Percentiles rank a stretch among this genome's conserved stretches.
Conservation (phyloP, 495 filamentous ascomycete genomes). For the Tuber umbilicatum region DNA sequence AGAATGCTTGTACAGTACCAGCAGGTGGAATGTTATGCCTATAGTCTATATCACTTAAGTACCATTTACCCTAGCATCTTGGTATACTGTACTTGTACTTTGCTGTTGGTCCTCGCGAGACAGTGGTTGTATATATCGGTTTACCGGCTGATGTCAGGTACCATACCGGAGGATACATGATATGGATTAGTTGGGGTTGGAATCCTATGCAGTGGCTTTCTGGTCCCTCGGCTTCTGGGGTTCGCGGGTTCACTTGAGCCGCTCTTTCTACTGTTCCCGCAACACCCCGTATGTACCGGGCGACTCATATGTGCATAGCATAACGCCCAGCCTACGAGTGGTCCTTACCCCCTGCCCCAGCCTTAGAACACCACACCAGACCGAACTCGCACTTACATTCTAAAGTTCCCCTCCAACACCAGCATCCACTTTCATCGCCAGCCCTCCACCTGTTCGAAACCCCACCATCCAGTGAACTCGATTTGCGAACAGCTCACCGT, state of each 20-base stretch:
- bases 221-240: neutral
- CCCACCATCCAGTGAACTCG: slow-evolving; percentile 20
- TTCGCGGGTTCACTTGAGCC: slow-evolving; percentile 19
- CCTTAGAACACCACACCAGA: slow-evolving; percentile 29
- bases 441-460: slow-evolving; percentile 4
- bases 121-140: neutral
- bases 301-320: slow-evolving; percentile 17
- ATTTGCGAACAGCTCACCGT: slow-evolving; percentile 14
- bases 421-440: slow-evolving; percentile 31
- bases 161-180: neutral
- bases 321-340: slow-evolving; percentile 20
- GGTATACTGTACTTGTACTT: neutral
- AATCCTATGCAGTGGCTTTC: neutral
- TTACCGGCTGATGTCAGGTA: neutral
- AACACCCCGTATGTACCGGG: neutral
- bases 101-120: neutral
- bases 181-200: neutral
- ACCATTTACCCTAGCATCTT: neutral
- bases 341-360: slow-evolving; percentile 15
- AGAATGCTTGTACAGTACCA: neutral
- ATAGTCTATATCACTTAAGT: neutral
- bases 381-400: slow-evolving; percentile 16
- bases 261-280: slow-evolving; percentile 9
- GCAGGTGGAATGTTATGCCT: no score
- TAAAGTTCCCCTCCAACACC: slow-evolving; percentile 33